Evolutionary conservation across 2,329 filamentous ascomycete species (phyloP), one percentile per base, ranked within the genome.

Genomic region (Fusarium proliferatum): DNA sequence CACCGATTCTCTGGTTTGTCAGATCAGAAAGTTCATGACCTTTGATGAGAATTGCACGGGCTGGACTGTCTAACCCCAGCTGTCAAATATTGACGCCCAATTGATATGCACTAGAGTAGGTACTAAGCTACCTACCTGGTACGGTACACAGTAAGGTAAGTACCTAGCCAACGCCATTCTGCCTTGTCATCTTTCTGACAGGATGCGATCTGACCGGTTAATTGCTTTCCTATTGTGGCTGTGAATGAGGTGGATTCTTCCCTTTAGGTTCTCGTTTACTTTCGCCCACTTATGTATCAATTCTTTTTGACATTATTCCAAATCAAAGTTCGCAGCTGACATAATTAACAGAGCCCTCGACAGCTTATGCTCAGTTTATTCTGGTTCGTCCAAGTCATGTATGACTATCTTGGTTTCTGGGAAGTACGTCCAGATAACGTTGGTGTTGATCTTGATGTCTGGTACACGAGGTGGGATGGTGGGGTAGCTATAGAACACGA

Each of bases 1-100:
- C 64, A 69, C 49, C 66, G 58, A 57, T 66, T 43, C 39, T 66
- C 62, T 49, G 38, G 34, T 55, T 65, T 28, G 49, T 33, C 28
- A 42, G 36, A 53, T 39, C 28, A 42, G 30, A 53, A 63, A 65
- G 58, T 65, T 65, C 62, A 65, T 65, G 62, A 65, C 63, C 15
- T 46, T 30, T 30, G 45, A 60, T 19, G 41, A 53, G 36, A 36
- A 38, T 34, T 42, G n/a, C 38, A 13, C 43, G 33, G 28, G 23
- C n/a, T 45, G 21, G 41, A 26, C 53, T 11, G 33, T 39, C 19
- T 49, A 16, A 12, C 33, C 33, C 26, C 46, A 30, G 28, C 28
- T 36, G 56, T 36, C 30, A 21, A 45, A 49, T 17, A 28, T 33
- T 49, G 43, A 28, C 56, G 43, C 26, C 43, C 43, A 33, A 33